Conservation (phyloP, 495 filamentous ascomycete genomes). For the Penicillium pancosmium region DNA sequence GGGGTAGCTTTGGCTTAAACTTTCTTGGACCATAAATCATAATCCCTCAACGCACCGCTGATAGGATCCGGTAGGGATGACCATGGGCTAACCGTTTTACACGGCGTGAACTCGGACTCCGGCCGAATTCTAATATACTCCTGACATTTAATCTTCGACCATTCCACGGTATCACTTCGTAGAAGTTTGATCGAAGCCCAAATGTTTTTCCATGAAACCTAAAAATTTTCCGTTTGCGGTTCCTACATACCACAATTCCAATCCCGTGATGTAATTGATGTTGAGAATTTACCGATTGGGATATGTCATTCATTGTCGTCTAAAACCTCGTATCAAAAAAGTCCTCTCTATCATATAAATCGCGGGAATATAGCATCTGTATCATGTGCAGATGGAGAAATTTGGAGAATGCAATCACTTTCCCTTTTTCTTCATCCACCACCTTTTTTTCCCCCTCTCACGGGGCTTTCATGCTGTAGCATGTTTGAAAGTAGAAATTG, state of each 20-base stretch:
- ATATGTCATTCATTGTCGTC: constrained; percentile 31
- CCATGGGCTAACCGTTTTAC: neutral
- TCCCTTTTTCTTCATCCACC: neutral
- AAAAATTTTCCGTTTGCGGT: too few species aligned
- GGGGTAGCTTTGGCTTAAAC: neutral
- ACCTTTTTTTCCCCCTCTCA: neutral
- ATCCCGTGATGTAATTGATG: neutral
- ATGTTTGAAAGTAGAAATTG: neutral
- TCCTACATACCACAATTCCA: too few species aligned
- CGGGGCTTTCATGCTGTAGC: too few species aligned
- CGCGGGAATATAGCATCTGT: constrained; percentile 9
- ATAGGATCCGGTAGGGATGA: constrained; percentile 1
- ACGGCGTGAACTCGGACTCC: neutral
- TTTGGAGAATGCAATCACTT: neutral
- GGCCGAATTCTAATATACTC: neutral
- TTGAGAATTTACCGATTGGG: neutral
- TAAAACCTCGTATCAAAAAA: constrained; percentile 20
- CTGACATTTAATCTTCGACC: neutral
- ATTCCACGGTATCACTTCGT: neutral
- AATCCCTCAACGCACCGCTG: neutral
- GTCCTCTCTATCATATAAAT: constrained; percentile 12
- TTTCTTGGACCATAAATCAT: neutral
- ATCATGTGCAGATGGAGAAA: constrained; percentile 7
- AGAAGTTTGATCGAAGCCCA: neutral
- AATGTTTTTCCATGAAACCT: too few species aligned